Evolutionary conservation across 257 asterid genomes (phyloP), one percentile per base, ranked within the genome.

Genomic region (Agastache rugosa): DNA sequence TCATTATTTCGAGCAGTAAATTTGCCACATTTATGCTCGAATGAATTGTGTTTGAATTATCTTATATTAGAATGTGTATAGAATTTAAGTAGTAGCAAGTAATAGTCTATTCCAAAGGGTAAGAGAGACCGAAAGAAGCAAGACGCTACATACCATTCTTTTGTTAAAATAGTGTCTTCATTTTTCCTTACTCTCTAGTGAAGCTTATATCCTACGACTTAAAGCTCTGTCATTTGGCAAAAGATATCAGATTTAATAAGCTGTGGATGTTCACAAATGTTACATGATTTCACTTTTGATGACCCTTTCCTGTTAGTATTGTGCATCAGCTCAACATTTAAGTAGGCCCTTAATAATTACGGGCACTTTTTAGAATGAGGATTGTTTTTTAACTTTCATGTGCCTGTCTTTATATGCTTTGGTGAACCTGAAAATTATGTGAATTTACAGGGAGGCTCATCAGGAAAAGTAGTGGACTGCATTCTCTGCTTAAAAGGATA

Each of bases 401-500:
- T 44, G 48, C 35, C 23, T 50, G 44, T 45, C 72, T 56, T 35
- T 23, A 55, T 67, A 14, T 62, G 54, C 37, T 42, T 34, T 69
- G 54, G 15, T 65, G 79, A 77, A 27, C 69, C 74, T 37, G 41
- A 56, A 45, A 68, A 37, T 15, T 60, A n/a, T 78, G 14, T 74
- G 63, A 51, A 56, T 61, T 71, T 47, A 8, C 55, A 93, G 97
- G 98, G 98, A 69, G 98, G 98, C 69, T 93, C 98, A 50, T 91
- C 98, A 14, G 87, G 89, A 55, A 93, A 91, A 85, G 97, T 93
- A 63, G 98, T 91, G 70, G 98, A 93, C 48, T 93, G 98, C 76
- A 88, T 93, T 83, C 87, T 93, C 34, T 93, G 98, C 77, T 78
- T 93, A 63, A 93, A 93, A 88, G 97, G 97, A 45, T 91, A 91